These are phyloP conservation scores for Liquidambar formosana DNA, from an alignment of 164 flowering plant genomes.

Conservation along the genomic window DNA sequence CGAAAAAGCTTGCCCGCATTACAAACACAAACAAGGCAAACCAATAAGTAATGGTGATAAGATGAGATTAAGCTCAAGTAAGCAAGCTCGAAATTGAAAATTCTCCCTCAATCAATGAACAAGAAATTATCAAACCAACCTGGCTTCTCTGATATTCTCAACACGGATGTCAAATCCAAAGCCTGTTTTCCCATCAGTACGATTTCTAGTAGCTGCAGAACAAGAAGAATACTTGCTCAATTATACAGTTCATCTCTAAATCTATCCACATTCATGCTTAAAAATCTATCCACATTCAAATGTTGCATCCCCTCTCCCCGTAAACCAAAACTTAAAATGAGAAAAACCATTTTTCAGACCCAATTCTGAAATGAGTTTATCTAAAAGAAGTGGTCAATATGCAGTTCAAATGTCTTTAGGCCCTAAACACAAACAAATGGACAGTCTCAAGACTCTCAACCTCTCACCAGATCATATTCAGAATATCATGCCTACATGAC, in stretches of 20 bases:
- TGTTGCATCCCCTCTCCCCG: background rate
- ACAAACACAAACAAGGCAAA: background rate
- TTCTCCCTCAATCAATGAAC: background rate
- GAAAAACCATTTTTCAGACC: background rate
- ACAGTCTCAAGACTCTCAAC: too few relatives aligned
- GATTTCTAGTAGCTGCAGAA: conserved; percentile 77
- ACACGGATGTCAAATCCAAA: conserved; percentile 77
- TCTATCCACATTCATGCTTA: background rate
- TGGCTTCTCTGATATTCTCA: conserved; percentile 87
- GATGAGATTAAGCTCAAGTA: background rate
- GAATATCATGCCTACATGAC: too few relatives aligned
- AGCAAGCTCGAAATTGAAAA: background rate
- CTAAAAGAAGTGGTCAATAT: background rate
- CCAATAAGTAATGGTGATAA: background rate
- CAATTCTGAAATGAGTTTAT: background rate
- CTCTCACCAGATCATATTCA: too few relatives aligned
- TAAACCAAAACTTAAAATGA: background rate
- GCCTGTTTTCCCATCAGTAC: conserved; percentile 43
- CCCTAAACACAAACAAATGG: background rate
- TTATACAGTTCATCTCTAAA: background rate
- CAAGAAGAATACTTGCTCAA: background rate
- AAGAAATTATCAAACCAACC: conserved; percentile 36
- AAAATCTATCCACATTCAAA: background rate
- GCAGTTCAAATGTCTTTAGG: background rate
- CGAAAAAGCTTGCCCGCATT: background rate